Percentiles rank a stretch among this genome's conserved stretches.
Evolutionary conservation across 2,329 filamentous ascomycete species (phyloP).

Genomic region (Neofusicoccum ribis): DNA sequence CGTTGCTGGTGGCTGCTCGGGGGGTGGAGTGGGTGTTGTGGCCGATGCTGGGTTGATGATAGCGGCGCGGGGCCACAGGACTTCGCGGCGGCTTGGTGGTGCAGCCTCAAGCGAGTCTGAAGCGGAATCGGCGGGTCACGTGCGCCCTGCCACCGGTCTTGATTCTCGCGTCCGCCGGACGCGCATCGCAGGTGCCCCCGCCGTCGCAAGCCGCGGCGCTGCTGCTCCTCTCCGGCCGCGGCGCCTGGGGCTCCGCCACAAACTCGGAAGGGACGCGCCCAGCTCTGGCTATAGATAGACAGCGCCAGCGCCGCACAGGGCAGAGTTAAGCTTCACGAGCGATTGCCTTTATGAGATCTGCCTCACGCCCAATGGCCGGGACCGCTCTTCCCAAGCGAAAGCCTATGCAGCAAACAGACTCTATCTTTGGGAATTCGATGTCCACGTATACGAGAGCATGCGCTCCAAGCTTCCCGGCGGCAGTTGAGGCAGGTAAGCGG

Average conservation of each 20-base stretch:
- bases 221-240: no score
- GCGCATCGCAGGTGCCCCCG: neutral
- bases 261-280: neutral
- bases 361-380: neutral
- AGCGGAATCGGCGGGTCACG: neutral
- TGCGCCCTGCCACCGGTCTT: neutral
- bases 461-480: neutral
- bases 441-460: neutral
- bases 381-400: neutral
- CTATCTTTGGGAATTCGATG: neutral
- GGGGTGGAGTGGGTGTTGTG: conserved; percentile 2
- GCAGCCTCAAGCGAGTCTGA: conserved; percentile 12
- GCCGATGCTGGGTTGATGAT: conserved; percentile 17
- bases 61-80: conserved; percentile 14
- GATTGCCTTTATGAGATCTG: neutral
- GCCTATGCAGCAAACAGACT: neutral
- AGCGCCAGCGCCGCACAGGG: neutral
- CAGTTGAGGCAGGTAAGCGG: neutral
- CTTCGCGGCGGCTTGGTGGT: conserved; percentile 17
- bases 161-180: neutral
- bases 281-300: neutral
- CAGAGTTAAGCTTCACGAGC: neutral
- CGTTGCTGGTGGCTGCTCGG: neutral
- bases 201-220: neutral
- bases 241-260: neutral